Conservation (phyloP, 805 yeast genomes). For the Myxozyma melibiosi region DNA sequence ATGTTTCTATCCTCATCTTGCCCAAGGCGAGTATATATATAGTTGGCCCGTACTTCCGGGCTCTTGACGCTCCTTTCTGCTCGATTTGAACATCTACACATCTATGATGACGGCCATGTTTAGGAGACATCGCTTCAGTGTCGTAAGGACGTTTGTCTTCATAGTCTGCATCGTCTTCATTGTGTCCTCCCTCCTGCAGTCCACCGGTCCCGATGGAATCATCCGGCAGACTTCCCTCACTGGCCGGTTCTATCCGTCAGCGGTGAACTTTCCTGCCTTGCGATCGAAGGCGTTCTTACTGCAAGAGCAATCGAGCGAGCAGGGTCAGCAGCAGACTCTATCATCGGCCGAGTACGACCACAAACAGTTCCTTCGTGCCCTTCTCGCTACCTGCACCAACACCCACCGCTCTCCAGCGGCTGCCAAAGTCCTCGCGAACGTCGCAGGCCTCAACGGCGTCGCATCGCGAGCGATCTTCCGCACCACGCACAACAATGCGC, state of each 20-base stretch:
- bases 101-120: not conserved
- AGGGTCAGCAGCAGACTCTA: not conserved
- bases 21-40: too few relatives aligned
- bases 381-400: not conserved
- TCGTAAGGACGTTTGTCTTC: not conserved
- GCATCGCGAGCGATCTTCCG: conserved; percentile 2
- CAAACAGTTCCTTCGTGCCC: not conserved
- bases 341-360: not conserved
- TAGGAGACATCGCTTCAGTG: not conserved
- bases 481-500: not conserved
- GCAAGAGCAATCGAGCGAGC: too few relatives aligned
- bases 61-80: too few relatives aligned
- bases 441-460: conserved; percentile 9
- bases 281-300: too few relatives aligned
- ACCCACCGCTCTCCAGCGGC: not conserved
- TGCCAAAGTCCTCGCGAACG: conserved; percentile 4
- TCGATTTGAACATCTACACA: too few relatives aligned
- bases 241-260: not conserved
- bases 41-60: too few relatives aligned
- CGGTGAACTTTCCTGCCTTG: too few relatives aligned
- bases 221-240: too few relatives aligned
- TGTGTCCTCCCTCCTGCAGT: not conserved
- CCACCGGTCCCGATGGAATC: too few relatives aligned
- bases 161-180: not conserved
- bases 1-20: too few relatives aligned